Conservation (phyloP, 108 stramenopile genomes). For the Ochromonas danica region DNA sequence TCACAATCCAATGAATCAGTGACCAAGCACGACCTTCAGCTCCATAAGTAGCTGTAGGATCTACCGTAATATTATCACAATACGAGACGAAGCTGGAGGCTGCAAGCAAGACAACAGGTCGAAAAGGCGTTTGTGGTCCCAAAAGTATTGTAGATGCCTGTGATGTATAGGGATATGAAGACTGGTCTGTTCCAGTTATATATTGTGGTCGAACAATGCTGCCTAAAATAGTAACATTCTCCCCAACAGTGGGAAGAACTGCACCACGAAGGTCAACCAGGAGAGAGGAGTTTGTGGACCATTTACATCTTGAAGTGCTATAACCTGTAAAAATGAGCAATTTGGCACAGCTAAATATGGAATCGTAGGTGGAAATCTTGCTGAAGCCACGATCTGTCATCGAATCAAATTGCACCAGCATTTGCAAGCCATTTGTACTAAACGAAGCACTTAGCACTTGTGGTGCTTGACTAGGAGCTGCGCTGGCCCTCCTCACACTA, state of each 20-base stretch:
- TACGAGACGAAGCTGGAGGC: background rate
- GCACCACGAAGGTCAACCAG: background rate
- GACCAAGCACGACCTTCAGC: background rate
- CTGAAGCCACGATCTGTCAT: background rate
- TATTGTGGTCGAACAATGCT: background rate
- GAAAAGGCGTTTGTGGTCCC: background rate
- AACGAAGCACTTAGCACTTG: background rate
- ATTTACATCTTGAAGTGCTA: background rate
- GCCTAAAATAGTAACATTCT: background rate
- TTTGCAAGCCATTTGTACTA: background rate
- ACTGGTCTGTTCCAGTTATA: background rate
- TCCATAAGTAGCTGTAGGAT: conserved; percentile 5
- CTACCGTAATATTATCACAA: background rate
- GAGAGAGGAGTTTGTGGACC: background rate
- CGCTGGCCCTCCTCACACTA: no score
- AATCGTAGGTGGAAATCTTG: background rate
- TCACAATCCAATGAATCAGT: background rate
- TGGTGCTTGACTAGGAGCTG: background rate
- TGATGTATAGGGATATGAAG: background rate
- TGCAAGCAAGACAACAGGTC: background rate
- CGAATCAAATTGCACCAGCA: background rate
- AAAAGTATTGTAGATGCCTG: background rate
- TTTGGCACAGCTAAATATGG: background rate
- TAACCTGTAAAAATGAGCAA: background rate
- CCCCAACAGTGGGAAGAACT: background rate